These are phyloP conservation scores for Boletus vinaceobasis DNA, from an alignment of 768 basidiomycete genomes.

Conservation along the genomic window DNA sequence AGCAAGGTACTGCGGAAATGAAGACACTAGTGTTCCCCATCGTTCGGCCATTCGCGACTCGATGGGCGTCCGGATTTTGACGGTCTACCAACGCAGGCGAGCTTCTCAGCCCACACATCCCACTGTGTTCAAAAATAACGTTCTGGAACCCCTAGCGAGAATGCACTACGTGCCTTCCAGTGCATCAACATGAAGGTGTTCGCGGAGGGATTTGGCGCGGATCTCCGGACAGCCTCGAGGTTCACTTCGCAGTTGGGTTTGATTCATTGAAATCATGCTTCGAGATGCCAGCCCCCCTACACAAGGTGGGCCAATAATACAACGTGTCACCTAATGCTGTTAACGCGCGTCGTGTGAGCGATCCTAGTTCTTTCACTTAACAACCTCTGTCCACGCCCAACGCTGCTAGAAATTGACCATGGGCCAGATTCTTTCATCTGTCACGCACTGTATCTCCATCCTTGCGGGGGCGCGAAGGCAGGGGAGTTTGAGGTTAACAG, in stretches of 20 bases:
- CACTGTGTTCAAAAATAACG: not conserved
- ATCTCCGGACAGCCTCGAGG: not conserved
- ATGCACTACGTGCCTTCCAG: not conserved
- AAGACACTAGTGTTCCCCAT: not conserved
- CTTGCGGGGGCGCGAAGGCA: not conserved
- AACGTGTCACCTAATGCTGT: not conserved
- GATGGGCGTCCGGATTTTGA: not conserved
- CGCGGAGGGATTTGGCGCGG: not conserved
- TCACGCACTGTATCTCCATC: not conserved
- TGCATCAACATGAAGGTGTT: not conserved
- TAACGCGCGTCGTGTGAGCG: constrained; percentile 6
- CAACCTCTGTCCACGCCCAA: constrained; percentile 1
- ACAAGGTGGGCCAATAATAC: not conserved
- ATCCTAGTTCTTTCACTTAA: not conserved
- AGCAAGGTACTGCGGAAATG: not conserved
- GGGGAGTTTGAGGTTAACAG: constrained; percentile 13
- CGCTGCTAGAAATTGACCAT: constrained; percentile 16
- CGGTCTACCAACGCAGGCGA: not conserved
- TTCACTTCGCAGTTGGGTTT: not conserved
- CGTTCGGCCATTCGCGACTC: not conserved
- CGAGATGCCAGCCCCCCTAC: constrained; percentile 5
- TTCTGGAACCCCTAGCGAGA: not conserved
- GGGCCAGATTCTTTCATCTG: constrained; percentile 18
- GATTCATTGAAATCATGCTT: constrained; percentile 4
- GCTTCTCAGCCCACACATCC: not conserved